phyloP scores from a whole-genome alignment of 495 filamentous ascomycete genomes.

The Neohortaea acidophila region DNA sequence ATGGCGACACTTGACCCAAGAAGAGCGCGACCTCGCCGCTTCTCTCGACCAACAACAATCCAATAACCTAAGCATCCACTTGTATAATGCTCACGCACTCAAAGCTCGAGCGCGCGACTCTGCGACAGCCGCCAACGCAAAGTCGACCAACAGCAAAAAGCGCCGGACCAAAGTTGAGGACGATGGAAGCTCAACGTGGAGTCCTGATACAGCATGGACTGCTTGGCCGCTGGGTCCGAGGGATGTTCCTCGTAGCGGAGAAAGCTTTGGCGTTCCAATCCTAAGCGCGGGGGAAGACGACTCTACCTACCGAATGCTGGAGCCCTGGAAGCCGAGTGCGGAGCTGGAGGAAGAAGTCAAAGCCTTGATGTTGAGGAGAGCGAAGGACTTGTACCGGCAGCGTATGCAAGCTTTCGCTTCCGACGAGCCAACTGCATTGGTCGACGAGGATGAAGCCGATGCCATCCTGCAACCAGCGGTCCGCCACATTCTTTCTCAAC shows the following conservation, averaged over 20 bases:
- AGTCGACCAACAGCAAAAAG: conserved; percentile 23
- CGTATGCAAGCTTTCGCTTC: too few relatives aligned
- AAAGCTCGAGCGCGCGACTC: conserved; percentile 31
- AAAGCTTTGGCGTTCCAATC: conserved; percentile 22
- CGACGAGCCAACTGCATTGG: conserved; percentile 5
- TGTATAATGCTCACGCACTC: conserved; percentile 58
- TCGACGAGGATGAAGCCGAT: conserved; percentile 11
- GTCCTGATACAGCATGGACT: conserved; percentile 40
- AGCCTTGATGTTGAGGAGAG: conserved; percentile 43
- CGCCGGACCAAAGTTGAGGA: conserved; percentile 21
- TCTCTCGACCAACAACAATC: conserved; percentile 41
- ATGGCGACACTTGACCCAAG: conserved; percentile 43
- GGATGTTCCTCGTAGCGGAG: conserved; percentile 43
- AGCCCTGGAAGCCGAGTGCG: conserved; percentile 35
- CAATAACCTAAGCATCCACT: conserved; percentile 53
- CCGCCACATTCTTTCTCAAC: conserved; percentile 44
- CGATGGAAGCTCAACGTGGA: conserved; percentile 19
- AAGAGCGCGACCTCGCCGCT: conserved; percentile 42
- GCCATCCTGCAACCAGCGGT: conserved; percentile 36
- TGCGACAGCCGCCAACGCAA: conserved; percentile 14
- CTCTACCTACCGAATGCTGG: conserved; percentile 33
- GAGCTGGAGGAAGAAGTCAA: conserved; percentile 52
- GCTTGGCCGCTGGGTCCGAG: conserved; percentile 57
- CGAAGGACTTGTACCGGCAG: conserved; percentile 19
- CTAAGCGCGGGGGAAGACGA: conserved; percentile 10